Base-by-base conservation (phyloP, 2,329 filamentous ascomycete genomes). In the Exserohilum rostratum region DNA sequence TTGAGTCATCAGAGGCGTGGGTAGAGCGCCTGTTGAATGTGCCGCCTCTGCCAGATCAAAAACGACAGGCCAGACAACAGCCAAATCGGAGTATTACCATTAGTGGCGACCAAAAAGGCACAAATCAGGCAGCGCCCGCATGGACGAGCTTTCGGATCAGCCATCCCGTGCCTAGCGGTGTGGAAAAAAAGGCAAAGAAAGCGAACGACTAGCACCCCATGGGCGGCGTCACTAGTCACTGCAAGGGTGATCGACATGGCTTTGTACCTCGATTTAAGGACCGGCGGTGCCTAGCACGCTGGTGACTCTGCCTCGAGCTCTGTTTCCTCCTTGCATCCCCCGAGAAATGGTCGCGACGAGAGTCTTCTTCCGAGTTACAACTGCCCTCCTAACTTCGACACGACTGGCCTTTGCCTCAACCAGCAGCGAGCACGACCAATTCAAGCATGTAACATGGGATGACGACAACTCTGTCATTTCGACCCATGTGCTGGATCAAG, bases 391-490 rank as follows among this genome's bases (percentile, higher is more conserved):
- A 55, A 54, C 62, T 40, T 55, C 58, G 22, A 34, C 38, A 15
- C 45, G 9, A 20, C 48, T 60, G 18, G 54, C 46, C 17, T 39
- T 13, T 3, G 39, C 46, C 38, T 64, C 65, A 9, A 61, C 52
- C 9, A 66, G 61, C 50, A 63, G 50, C 45, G 61, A 66, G 53
- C 62, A 65, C 42, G 57, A 66, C 15, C 56, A 62, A 22, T 70
- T 71, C 46, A 55, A 56, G 20, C 76, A 79, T 37, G 83, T 85
- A 15, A 81, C 80, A 2, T 87, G 84, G 84, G 82, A 87, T 67
- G 80, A 85, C 55, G 76, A 79, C 18, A 80, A 81, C 34, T 87
- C 85, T 85, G 70, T 77, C 12, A 72, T 87, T 18, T 78, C 76
- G 5, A 86, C 83, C 9, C 82, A 77, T 10, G 69, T 72, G 9